Evolutionary conservation across 192 early-diverging fungal genomes (phyloP).

Genomic region (Mortierella antarctica): DNA sequence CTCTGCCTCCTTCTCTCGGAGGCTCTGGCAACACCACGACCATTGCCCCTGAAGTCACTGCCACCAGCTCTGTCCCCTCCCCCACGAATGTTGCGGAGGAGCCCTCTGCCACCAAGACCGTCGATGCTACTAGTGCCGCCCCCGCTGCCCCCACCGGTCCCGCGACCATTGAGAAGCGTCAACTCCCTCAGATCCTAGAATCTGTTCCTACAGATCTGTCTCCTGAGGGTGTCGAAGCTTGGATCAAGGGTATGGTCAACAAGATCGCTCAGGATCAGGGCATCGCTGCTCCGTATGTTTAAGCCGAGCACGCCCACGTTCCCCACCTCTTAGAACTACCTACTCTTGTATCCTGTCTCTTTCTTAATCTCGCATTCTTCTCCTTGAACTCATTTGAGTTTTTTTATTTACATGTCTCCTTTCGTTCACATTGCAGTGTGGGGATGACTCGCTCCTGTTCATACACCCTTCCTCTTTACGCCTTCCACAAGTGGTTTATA

Average conservation of each 20-base stretch:
- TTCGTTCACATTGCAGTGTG: no score
- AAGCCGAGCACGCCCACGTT: background rate
- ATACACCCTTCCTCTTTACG: no score
- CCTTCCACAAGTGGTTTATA: no score
- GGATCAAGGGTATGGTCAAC: slow-evolving; percentile 42
- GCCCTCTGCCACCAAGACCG: background rate
- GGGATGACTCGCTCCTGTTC: no score
- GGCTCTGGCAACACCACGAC: slow-evolving; percentile 2
- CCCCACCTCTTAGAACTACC: no score
- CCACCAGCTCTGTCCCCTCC: background rate
- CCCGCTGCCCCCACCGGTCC: background rate
- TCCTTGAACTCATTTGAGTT: no score
- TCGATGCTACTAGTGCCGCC: background rate
- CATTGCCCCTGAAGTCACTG: background rate
- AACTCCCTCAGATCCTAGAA: slow-evolving; percentile 7
- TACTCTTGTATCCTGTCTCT: no score
- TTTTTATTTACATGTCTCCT: no score
- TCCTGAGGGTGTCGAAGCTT: slow-evolving; percentile 26
- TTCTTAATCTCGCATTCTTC: no score
- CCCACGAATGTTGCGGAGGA: background rate
- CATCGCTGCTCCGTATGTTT: slow-evolving; percentile 18
- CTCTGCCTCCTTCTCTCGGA: slow-evolving; percentile 7
- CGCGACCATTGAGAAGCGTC: slow-evolving; percentile 28
- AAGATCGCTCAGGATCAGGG: slow-evolving; percentile 22
- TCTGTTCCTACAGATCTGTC: background rate